These are phyloP conservation scores for Hygrocybe coccinea DNA, from an alignment of 768 basidiomycete genomes.

Conservation along the genomic window DNA sequence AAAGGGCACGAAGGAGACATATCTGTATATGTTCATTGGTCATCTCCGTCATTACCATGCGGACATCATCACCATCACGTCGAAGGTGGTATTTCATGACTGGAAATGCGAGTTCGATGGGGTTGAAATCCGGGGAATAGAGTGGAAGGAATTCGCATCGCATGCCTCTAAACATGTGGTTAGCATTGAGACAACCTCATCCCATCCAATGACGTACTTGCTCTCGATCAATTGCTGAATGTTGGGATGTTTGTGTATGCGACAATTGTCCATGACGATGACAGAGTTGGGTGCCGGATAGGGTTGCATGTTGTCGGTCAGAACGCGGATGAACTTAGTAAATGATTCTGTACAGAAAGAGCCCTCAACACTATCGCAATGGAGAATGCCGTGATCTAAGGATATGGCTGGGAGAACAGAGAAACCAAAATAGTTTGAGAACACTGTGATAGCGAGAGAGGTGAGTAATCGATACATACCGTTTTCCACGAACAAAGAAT, in stretches of 20 bases:
- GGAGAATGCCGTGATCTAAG: background rate
- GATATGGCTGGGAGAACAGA: slow-evolving; percentile 3
- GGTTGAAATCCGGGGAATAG: slow-evolving; percentile 28
- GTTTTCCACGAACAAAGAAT: background rate
- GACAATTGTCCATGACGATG: slow-evolving; percentile 35
- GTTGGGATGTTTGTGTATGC: slow-evolving; percentile 24
- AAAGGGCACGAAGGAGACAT: slow-evolving; percentile 1
- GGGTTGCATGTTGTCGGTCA: slow-evolving; percentile 26
- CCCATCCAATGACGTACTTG: background rate
- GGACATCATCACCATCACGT: slow-evolving; percentile 10
- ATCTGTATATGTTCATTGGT: background rate
- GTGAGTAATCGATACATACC: background rate
- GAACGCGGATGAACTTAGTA: background rate
- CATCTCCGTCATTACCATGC: slow-evolving; percentile 8
- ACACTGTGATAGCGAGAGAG: background rate
- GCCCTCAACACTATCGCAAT: slow-evolving; percentile 2
- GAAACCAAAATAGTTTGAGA: background rate
- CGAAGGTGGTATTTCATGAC: slow-evolving; percentile 19
- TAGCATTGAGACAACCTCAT: background rate
- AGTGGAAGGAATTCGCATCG: slow-evolving; percentile 23
- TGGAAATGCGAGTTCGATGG: slow-evolving; percentile 26
- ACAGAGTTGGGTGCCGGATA: slow-evolving; percentile 28
- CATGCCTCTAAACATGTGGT: slow-evolving; percentile 10
- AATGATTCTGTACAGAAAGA: background rate
- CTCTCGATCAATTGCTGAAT: slow-evolving; percentile 1